Percentiles rank a stretch among this genome's conserved stretches.
These are phyloP conservation scores for Pseudocercospora macadamiae DNA, from an alignment of 2,329 filamentous ascomycete species.

Conservation along the genomic window DNA sequence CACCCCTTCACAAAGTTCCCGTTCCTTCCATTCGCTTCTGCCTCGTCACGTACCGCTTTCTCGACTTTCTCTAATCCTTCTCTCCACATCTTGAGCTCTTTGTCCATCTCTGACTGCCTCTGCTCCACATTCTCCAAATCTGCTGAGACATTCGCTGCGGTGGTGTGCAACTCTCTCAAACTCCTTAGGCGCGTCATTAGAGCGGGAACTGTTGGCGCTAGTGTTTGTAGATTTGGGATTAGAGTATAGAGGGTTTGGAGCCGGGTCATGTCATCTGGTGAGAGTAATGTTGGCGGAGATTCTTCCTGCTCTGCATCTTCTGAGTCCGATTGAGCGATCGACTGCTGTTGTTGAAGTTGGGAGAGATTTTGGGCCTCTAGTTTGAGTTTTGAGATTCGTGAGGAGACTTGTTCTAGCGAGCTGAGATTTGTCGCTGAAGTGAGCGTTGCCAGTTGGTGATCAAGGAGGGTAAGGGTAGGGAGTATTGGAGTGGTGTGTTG, in stretches of 20 bases:
- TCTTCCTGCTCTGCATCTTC: slow-evolving; percentile 41
- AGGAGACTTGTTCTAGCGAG: slow-evolving; percentile 63
- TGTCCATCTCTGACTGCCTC: slow-evolving; percentile 78
- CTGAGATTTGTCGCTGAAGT: slow-evolving; percentile 68
- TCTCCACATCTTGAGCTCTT: slow-evolving; percentile 84
- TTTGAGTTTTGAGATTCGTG: slow-evolving; percentile 32
- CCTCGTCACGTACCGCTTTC: slow-evolving; percentile 69
- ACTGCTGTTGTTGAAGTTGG: slow-evolving; percentile 48
- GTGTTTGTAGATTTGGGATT: slow-evolving; percentile 81
- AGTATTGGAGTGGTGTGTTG: slow-evolving; percentile 70
- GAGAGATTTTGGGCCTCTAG: slow-evolving; percentile 73
- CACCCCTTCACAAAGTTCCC: slow-evolving; percentile 83
- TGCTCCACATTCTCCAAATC: slow-evolving; percentile 77
- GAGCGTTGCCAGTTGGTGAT: slow-evolving; percentile 77
- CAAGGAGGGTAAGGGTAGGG: slow-evolving; percentile 77
- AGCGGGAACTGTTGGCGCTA: slow-evolving; percentile 81
- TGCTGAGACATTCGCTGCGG: slow-evolving; percentile 79
- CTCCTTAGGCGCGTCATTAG: slow-evolving; percentile 84
- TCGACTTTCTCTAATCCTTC: slow-evolving; percentile 81
- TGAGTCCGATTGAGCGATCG: too few species aligned
- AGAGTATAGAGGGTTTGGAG: slow-evolving; percentile 91
- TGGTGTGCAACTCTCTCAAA: slow-evolving; percentile 79
- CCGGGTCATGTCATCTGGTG: slow-evolving; percentile 73
- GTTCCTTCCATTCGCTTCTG: slow-evolving; percentile 73
- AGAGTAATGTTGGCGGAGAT: slow-evolving; percentile 23